Conservation (phyloP, 495 filamentous ascomycete genomes). For the Mycothermus thermophilus region DNA sequence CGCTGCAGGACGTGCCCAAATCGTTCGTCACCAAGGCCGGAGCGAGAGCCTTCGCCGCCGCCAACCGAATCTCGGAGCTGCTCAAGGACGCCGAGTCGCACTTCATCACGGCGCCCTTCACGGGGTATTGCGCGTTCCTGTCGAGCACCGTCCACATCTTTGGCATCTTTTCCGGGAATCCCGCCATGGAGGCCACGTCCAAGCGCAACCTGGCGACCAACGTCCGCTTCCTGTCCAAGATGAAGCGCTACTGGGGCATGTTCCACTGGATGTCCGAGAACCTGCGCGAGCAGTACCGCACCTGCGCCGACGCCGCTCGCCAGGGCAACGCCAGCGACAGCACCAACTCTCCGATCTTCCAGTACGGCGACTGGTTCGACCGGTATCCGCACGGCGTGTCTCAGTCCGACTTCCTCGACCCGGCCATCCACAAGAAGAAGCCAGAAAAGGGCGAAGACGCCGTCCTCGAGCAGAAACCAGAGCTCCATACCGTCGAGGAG, state of each 20-base stretch:
- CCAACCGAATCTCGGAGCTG: slow-evolving; percentile 74
- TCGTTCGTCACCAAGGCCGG: slow-evolving; percentile 65
- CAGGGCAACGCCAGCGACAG: slow-evolving; percentile 38
- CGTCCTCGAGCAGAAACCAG: slow-evolving; percentile 69
- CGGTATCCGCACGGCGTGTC: slow-evolving; percentile 89
- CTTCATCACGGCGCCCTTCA: slow-evolving; percentile 77
- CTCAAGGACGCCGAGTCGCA: slow-evolving; percentile 68
- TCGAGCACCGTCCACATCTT: slow-evolving; percentile 87
- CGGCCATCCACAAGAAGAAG: slow-evolving; percentile 47
- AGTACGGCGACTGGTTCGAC: slow-evolving; percentile 97
- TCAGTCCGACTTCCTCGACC: slow-evolving; percentile 68
- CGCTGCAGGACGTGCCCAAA: slow-evolving; percentile 63
- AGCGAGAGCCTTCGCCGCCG: slow-evolving; percentile 69
- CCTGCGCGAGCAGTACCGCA: slow-evolving; percentile 76
- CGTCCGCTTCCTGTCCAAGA: slow-evolving; percentile 77
- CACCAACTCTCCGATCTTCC: slow-evolving; percentile 57
- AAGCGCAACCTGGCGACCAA: slow-evolving; percentile 83
- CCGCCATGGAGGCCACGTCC: slow-evolving; percentile 56
- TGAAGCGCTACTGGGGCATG: slow-evolving; percentile 97
- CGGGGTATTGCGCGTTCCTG: slow-evolving; percentile 86
- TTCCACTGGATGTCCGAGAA: slow-evolving; percentile 94
- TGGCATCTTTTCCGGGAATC: slow-evolving; percentile 72
- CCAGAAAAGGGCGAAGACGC: slow-evolving; percentile 67
- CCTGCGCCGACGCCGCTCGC: slow-evolving; percentile 63
- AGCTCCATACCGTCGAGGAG: slow-evolving; percentile 86